Evolutionary conservation across 2,329 filamentous ascomycete genomes (phyloP).

Genomic region (Fusarium euwallaceae): DNA sequence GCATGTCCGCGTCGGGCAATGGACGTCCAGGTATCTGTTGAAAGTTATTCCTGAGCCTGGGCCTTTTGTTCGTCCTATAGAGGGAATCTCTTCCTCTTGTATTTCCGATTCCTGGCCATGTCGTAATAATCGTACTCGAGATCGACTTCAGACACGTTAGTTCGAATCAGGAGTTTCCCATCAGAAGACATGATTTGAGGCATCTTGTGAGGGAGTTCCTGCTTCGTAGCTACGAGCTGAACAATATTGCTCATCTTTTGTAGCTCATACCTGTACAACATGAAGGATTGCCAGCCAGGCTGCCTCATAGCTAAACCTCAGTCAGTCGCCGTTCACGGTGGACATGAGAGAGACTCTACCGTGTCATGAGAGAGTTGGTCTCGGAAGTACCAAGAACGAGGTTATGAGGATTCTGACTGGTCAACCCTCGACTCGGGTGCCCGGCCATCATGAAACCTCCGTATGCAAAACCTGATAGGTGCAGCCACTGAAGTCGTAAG

Average conservation of each 20-base stretch:
- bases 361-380: background rate
- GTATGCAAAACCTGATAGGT: background rate
- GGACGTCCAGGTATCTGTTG: background rate
- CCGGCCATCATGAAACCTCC: background rate
- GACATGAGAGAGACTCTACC: background rate
- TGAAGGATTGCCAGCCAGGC: background rate
- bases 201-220: background rate
- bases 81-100: background rate
- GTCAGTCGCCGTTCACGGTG: background rate
- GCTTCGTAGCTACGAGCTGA: background rate
- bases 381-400: background rate
- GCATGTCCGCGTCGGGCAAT: background rate
- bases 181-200: background rate
- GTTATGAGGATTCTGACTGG: background rate
- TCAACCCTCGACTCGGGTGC: background rate
- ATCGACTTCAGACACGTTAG: background rate
- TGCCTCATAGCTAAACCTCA: background rate
- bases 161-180: background rate
- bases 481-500: background rate
- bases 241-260: background rate
- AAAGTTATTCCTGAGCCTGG: background rate
- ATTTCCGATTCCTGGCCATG: background rate
- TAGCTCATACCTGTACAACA: background rate
- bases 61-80: background rate
- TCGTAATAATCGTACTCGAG: background rate